A percentile compares a stretch with the other conserved stretches of the same genome.
Evolutionary conservation across 768 basidiomycete genomes (phyloP).

Genomic region (Pilatotrama ljubarskyi): DNA sequence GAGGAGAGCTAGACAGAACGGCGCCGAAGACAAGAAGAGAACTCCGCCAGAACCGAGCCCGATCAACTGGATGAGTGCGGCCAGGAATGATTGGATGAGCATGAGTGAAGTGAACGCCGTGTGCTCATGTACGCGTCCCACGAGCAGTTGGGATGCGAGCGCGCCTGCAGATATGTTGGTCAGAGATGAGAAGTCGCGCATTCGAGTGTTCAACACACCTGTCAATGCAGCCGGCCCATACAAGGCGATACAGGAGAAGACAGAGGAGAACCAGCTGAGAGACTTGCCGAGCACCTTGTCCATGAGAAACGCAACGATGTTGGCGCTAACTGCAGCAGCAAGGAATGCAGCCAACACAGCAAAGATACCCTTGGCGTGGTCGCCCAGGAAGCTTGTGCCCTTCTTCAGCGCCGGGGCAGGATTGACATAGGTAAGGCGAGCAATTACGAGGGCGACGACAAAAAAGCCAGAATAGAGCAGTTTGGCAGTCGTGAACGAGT

Average conservation of each 20-base stretch:
- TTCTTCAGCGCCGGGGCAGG: slow-evolving; percentile 39
- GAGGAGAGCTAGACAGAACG: slow-evolving; percentile 57
- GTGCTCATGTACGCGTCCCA: slow-evolving; percentile 57
- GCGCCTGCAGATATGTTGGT: slow-evolving; percentile 46
- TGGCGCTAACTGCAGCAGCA: slow-evolving; percentile 63
- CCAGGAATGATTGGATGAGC: slow-evolving; percentile 57
- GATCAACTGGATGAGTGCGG: slow-evolving; percentile 59
- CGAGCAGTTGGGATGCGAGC: slow-evolving; percentile 59
- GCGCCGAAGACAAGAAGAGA: slow-evolving; percentile 62
- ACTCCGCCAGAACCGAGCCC: slow-evolving; percentile 77
- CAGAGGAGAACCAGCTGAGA: slow-evolving; percentile 85
- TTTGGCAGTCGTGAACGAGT: slow-evolving; percentile 72
- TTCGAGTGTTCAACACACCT: slow-evolving; percentile 45
- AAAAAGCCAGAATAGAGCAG: slow-evolving; percentile 59
- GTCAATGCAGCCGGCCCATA: slow-evolving; percentile 76
- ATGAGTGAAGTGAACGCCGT: slow-evolving; percentile 61
- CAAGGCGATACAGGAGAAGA: slow-evolving; percentile 60
- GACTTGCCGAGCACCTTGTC: slow-evolving; percentile 56
- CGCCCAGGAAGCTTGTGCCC: slow-evolving; percentile 39
- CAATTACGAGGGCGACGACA: slow-evolving; percentile 45
- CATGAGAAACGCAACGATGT: slow-evolving; percentile 74
- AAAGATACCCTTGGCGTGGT: slow-evolving; percentile 45
- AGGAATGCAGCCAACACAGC: slow-evolving; percentile 53
- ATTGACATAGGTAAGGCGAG: slow-evolving; percentile 39
- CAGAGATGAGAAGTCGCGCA: background rate